These are phyloP conservation scores for Lentinula boryana DNA, from an alignment of 768 basidiomycete genomes.

Conservation along the genomic window DNA sequence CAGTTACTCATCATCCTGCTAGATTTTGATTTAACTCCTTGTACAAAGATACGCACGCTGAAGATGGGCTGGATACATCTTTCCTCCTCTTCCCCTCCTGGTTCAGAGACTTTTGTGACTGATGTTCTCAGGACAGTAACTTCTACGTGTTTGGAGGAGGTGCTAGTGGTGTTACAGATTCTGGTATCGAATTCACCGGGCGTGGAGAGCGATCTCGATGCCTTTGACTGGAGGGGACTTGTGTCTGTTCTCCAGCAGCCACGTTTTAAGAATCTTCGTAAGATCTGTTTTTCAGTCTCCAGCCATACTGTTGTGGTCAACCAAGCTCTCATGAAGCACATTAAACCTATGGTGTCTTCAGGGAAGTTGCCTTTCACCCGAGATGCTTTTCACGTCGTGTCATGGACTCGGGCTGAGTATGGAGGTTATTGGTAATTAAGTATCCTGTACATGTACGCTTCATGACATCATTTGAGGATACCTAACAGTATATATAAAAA, in stretches of 20 bases:
- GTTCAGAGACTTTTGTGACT: neutral
- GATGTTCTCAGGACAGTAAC: neutral
- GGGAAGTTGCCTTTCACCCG: neutral
- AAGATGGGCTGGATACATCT: conserved; percentile 1
- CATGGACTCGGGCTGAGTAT: neutral
- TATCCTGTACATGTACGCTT: neutral
- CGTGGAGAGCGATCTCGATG: neutral
- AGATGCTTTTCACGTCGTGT: neutral
- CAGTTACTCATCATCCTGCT: neutral
- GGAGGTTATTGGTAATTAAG: neutral
- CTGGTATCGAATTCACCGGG: neutral
- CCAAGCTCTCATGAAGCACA: neutral
- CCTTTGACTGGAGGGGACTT: conserved; percentile 2
- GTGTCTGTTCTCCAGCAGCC: neutral
- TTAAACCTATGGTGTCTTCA: neutral
- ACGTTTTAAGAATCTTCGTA: neutral
- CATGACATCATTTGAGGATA: neutral
- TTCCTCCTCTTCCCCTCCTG: neutral
- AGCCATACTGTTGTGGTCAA: neutral
- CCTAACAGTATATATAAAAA: neutral
- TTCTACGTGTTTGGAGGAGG: neutral
- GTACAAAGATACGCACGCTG: neutral
- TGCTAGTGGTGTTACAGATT: neutral
- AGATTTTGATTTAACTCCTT: conserved; percentile 4
- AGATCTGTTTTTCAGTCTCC: neutral